phyloP scores from a whole-genome alignment of 495 filamentous ascomycete genomes.

The Echria macrotheca region DNA sequence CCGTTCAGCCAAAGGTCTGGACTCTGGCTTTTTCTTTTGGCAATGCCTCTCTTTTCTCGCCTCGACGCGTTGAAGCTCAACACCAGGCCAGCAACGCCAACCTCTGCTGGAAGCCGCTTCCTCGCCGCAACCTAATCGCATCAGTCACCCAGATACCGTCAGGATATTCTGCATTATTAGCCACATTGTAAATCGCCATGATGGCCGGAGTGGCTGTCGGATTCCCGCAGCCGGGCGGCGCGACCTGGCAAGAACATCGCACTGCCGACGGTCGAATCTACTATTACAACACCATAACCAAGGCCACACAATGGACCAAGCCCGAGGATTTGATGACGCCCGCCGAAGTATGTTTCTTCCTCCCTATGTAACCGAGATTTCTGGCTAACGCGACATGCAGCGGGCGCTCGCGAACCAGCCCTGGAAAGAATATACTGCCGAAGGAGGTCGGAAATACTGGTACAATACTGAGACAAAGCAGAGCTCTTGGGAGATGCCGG shows the following conservation, averaged over 20 bases:
- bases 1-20: background rate
- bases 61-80: no score
- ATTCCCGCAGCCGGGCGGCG: slow-evolving; percentile 44
- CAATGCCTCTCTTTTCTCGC: slow-evolving; percentile 6
- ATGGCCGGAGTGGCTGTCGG: slow-evolving; percentile 60
- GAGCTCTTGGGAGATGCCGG: slow-evolving; percentile 93
- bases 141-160: no score
- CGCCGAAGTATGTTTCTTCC: slow-evolving; percentile 59
- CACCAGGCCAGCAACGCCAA: no score
- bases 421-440: slow-evolving; percentile 88
- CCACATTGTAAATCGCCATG: background rate
- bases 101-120: no score
- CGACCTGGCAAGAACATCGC: slow-evolving; percentile 76
- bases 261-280: slow-evolving; percentile 83
- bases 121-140: no score
- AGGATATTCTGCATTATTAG: background rate
- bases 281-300: slow-evolving; percentile 84
- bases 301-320: slow-evolving; percentile 90
- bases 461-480: slow-evolving; percentile 84
- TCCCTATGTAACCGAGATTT: background rate
- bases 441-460: slow-evolving; percentile 89
- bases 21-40: background rate
- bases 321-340: slow-evolving; percentile 83
- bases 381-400: slow-evolving; percentile 35
- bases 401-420: slow-evolving; percentile 76